Conservation (phyloP, 495 filamentous ascomycete genomes). For the Tetracladium marchalianum region DNA sequence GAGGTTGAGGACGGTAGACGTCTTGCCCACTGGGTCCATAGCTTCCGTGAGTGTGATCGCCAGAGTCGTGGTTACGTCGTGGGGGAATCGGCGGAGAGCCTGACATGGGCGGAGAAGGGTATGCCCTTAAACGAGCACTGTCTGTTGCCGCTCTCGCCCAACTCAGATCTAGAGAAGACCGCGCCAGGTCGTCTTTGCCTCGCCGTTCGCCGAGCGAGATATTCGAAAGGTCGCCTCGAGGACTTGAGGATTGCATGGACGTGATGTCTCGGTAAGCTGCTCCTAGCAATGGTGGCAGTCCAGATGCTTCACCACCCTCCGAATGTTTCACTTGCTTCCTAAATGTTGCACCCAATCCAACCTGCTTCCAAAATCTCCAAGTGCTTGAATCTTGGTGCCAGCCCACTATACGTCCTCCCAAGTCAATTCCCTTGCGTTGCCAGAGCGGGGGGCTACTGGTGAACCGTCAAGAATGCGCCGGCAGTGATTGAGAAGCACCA, state of each 20-base stretch:
- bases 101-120: constrained; percentile 80
- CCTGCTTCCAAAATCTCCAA: no score
- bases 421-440: no score
- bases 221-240: constrained; percentile 31
- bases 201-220: constrained; percentile 50
- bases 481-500: no score
- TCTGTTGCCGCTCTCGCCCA: constrained; percentile 58
- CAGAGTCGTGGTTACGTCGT: constrained; percentile 50
- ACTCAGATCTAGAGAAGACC: constrained; percentile 59
- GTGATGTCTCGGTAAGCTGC: not conserved
- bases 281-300: no score
- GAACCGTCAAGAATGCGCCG: no score
- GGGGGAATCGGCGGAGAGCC: constrained; percentile 61
- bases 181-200: constrained; percentile 52
- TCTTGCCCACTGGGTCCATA: constrained; percentile 24
- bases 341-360: no score
- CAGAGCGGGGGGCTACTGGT: no score
- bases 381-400: no score
- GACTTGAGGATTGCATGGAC: constrained; percentile 38
- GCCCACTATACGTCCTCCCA: no score
- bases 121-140: constrained; percentile 53
- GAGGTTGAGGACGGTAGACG: constrained; percentile 21
- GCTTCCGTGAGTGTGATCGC: constrained; percentile 43
- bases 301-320: no score
- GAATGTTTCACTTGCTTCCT: no score